Conservation (phyloP, 345 rosid genomes). For the Firmiana major region DNA sequence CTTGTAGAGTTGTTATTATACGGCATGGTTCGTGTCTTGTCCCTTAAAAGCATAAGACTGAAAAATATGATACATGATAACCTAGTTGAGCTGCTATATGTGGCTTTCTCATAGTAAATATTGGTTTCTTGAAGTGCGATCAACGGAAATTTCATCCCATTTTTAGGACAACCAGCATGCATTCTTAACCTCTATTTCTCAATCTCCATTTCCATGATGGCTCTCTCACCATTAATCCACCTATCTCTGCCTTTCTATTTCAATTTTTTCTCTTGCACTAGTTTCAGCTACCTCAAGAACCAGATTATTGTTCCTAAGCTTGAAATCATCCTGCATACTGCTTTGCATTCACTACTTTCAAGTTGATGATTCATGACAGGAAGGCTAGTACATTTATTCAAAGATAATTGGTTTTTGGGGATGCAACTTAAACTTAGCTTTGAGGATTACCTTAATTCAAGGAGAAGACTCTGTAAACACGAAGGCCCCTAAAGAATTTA, state of each 20-base stretch:
- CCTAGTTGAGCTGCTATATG: not conserved
- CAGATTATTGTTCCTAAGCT: not conserved
- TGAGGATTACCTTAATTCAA: not conserved
- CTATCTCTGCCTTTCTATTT: not conserved
- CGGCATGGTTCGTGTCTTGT: not conserved
- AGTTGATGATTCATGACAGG: not conserved
- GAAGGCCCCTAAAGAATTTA: not conserved
- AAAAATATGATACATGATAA: not conserved
- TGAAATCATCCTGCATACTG: not conserved
- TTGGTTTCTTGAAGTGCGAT: not conserved
- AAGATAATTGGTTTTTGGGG: not conserved
- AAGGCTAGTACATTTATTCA: not conserved
- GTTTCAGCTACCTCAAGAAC: not conserved
- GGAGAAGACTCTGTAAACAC: not conserved
- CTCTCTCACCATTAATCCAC: not conserved
- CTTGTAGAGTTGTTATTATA: not conserved
- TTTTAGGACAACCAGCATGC: not conserved
- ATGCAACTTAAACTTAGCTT: not conserved
- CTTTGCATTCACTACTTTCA: not conserved
- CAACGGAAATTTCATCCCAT: not conserved
- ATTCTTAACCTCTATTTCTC: not conserved
- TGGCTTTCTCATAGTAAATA: not conserved
- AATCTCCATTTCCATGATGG: not conserved
- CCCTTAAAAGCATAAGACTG: not conserved
- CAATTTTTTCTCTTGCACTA: not conserved